These are phyloP conservation scores for Metschnikowia santaceciliae DNA, from an alignment of 805 yeast species.

Conservation along the genomic window DNA sequence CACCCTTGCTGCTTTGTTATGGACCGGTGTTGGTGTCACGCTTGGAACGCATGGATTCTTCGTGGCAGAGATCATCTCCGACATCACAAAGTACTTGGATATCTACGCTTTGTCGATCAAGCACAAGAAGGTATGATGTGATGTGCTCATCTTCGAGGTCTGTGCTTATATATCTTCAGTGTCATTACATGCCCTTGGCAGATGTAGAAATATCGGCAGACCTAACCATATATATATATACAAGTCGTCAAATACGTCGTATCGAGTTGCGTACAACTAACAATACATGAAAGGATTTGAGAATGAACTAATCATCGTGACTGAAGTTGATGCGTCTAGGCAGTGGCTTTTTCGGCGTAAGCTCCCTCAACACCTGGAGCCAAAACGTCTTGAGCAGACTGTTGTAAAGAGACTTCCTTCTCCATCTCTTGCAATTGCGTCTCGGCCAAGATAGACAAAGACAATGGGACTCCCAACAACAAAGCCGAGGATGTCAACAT, in stretches of 20 bases:
- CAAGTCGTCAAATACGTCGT: slow-evolving; percentile 20
- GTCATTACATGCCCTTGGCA: background rate
- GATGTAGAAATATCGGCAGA: slow-evolving; percentile 1
- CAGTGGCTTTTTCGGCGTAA: slow-evolving; percentile 28
- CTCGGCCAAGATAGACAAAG: slow-evolving; percentile 85
- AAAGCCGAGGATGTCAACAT: slow-evolving; percentile 75
- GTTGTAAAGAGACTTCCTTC: slow-evolving; percentile 81
- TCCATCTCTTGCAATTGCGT: slow-evolving; percentile 93
- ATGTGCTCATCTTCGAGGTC: background rate
- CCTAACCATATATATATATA: slow-evolving; percentile 18
- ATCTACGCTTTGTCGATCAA: slow-evolving; percentile 83
- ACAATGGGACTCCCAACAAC: slow-evolving; percentile 87
- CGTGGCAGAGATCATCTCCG: slow-evolving; percentile 73
- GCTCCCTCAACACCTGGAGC: slow-evolving; percentile 62
- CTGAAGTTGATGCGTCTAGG: slow-evolving; percentile 12
- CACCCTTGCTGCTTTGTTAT: slow-evolving; percentile 50
- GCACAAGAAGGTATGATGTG: slow-evolving; percentile 51
- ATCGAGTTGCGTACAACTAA: background rate
- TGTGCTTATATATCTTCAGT: background rate
- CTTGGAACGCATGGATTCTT: slow-evolving; percentile 66
- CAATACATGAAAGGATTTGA: slow-evolving; percentile 1
- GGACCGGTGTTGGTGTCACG: slow-evolving; percentile 66
- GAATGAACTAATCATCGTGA: slow-evolving; percentile 2
- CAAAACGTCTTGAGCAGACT: slow-evolving; percentile 69
- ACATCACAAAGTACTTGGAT: slow-evolving; percentile 75